Evolutionary conservation across 441 rosid species (phyloP).

Genomic region (Pelargonium fulgidum): DNA sequence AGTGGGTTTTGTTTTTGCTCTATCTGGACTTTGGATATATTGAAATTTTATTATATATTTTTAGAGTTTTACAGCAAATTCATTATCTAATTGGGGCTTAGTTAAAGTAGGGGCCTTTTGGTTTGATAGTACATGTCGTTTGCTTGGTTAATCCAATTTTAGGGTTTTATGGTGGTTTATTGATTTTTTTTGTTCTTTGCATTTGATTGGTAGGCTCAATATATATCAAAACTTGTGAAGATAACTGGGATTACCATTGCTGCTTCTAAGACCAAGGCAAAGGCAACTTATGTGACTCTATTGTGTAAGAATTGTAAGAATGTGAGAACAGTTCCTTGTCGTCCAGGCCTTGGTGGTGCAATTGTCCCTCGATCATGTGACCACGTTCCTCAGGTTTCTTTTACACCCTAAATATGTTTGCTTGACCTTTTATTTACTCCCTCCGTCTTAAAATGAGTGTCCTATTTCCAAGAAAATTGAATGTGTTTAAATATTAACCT

Average conservation of each 20-base stretch:
- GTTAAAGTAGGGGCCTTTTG: background rate
- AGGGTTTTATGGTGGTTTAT: background rate
- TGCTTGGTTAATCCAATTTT: background rate
- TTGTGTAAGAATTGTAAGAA: constrained; percentile 85
- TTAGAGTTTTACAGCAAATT: background rate
- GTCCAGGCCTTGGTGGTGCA: constrained; percentile 98
- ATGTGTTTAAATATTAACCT: too few species aligned
- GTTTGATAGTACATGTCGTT: background rate
- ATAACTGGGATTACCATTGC: constrained; percentile 88
- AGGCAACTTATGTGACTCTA: constrained; percentile 77
- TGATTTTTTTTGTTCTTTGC: background rate
- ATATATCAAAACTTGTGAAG: constrained; percentile 78
- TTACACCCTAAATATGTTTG: background rate
- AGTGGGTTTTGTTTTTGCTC: constrained; percentile 9
- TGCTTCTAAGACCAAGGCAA: constrained; percentile 94
- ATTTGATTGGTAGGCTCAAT: constrained; percentile 50
- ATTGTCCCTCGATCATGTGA: constrained; percentile 91
- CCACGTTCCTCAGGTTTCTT: constrained; percentile 71
- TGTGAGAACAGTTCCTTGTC: constrained; percentile 66
- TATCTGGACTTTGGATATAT: background rate
- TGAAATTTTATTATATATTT: too few species aligned
- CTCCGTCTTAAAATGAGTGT: too few species aligned
- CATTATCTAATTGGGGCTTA: constrained; percentile 9
- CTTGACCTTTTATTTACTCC: background rate
- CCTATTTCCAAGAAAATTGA: too few species aligned